Base-by-base conservation (phyloP, 2,329 filamentous ascomycete species). In the Alternaria sp. region DNA sequence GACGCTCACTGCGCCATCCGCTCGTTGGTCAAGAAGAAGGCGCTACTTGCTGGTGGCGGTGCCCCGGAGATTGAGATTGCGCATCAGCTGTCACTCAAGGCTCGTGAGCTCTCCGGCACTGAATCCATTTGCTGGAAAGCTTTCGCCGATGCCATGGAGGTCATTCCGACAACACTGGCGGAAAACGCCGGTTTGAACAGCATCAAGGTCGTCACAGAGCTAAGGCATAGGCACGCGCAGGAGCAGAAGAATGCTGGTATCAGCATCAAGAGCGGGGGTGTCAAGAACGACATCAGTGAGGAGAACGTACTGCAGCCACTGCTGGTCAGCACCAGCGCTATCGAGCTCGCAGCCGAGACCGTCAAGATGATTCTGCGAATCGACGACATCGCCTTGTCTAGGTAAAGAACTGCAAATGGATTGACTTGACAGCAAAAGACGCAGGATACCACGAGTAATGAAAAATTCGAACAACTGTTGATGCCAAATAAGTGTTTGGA, bases 121-220 rank as follows among this genome's bases (percentile, higher is more conserved):
- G 96, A 99, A 81, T 90, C 94, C 43, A 97, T 98, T 78, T 99
- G 96, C 88, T 99, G 93, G 93, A 98, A 97, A 84, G 95, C 95
- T 1, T 99, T 99, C 78, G 96, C 96, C 2, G 95, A 99, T 69
- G 96, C 96, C 8, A 91, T 99, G 85, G 96, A 99, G 83, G 93
- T 99, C 45, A 92, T 99, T 58, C 96, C 96, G 14, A 97, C 95
- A 33, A 99, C 96, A 1, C 86, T 99, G 71, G 96, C 96, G 0
- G 96, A 99, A 84, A 99, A 99, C 75, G 96, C 96, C 0, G 96
- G 96, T 54, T 86, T 99, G 68, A 99, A 99, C 87, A 95, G 92
- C 80, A 99, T 99, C 87, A 97, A 96, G 84, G 96, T 99, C 26
- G 96, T 99, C 50, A 99, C 96, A 25, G 96, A 98, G 75, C 84